Evolutionary conservation across 306 rosid species (phyloP).

Genomic region (Argentina anserina): DNA sequence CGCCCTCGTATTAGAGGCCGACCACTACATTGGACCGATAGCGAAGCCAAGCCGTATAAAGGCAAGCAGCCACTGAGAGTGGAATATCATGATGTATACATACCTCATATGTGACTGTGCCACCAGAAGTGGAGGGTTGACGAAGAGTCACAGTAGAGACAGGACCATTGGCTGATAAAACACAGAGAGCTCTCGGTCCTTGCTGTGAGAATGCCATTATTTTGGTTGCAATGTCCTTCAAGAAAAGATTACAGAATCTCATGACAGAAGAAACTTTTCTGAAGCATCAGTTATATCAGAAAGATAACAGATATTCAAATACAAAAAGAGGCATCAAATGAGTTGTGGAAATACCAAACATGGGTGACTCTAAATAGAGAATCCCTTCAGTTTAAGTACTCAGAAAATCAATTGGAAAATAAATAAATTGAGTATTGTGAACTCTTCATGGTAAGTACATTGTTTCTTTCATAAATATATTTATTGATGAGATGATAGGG

Average conservation of each 20-base stretch:
- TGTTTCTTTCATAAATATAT: background rate
- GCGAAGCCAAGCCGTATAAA: too few species aligned
- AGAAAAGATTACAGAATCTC: conserved; percentile 13
- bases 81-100: conserved; percentile 11
- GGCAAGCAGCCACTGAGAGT: too few species aligned
- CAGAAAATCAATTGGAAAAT: background rate
- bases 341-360: background rate
- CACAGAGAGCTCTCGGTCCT: conserved; percentile 75
- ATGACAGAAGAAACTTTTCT: background rate
- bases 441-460: background rate
- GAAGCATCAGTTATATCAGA: background rate
- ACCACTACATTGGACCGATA: too few species aligned
- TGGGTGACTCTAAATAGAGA: background rate
- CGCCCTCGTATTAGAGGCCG: too few species aligned
- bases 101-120: conserved; percentile 91
- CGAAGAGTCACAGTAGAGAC: conserved; percentile 91
- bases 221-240: conserved; percentile 81
- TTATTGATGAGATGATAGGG: conserved; percentile 8
- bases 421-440: conserved; percentile 8
- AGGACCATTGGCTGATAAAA: conserved; percentile 87
- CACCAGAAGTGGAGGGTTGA: conserved; percentile 87
- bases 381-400: background rate
- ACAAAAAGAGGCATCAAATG: background rate
- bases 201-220: conserved; percentile 91
- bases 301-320: background rate